Base-by-base conservation (phyloP, 73 alveolate genomes). In the Durusdinium trenchii region DNA sequence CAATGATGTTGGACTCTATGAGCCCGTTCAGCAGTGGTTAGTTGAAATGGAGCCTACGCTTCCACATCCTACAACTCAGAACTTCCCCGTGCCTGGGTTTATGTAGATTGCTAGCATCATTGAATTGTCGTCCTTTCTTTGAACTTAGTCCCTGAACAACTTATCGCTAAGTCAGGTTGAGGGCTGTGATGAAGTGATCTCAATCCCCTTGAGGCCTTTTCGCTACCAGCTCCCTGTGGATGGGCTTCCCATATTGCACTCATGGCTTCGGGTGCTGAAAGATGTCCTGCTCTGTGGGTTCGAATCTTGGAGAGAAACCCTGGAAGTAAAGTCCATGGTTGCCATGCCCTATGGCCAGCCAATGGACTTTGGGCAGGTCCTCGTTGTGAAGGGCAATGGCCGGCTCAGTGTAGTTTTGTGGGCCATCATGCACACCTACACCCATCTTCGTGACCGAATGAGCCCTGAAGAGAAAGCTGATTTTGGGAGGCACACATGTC, bases 171-270 rank as follows among this genome's bases (percentile, higher is more conserved):
- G 46, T 73, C 46, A 73, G 85, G 85, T 38, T 0, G 85, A 73
- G 14, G 36, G n/a, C n/a, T n/a, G 52, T 9, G 36, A 38, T 14
- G n/a, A 26, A 28, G 48, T 81, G 42, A 28, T 81, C 62, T 54
- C 42, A 5, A 26, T 78, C 40, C 91, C 91, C 36, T 3, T 48
- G 46, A 42, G 46, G 62, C 46, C 91, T 7, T 48, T 81, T n/a
- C 32, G 26, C 45, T 81, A 48, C 48, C n/a, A 47, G 3, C 86
- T 35, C 45, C 86, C 54, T 42, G 86, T 57, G 40, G 86, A 76
- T 16, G 86, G 86, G 60, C 45, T 76, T 14, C 86, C 86, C 43
- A 10, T 76, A 36, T 20, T 76, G 54, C 86, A 76, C 86, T 40
- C 10, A 1, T 76, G 86, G 86, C n/a, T 40, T 43, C 45, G 40